Percentiles rank a stretch among this genome's conserved stretches.
Evolutionary conservation across 2,329 filamentous ascomycete species (phyloP).

Genomic region (Pseudocercospora fijiensis): DNA sequence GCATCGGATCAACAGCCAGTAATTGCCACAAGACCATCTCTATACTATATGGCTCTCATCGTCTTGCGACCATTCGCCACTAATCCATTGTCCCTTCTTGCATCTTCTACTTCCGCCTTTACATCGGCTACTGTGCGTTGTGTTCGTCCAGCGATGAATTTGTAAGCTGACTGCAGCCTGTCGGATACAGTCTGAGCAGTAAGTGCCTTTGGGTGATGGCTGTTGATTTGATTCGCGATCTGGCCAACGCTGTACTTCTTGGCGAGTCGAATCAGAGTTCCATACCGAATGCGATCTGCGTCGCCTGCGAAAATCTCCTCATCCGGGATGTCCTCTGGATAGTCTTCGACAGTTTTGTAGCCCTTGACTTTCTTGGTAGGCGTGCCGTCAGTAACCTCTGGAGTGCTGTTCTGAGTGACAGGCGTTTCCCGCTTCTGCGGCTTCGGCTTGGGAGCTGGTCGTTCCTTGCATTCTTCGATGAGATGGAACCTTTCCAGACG

Average conservation of each 20-base stretch:
- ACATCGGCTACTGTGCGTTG: constrained; percentile 5
- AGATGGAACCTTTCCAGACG: not conserved
- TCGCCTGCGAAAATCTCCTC: constrained; percentile 15
- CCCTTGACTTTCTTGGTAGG: constrained; percentile 9
- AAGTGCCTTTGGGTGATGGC: constrained; percentile 1
- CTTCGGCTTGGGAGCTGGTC: not conserved
- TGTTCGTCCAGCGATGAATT: constrained; percentile 3
- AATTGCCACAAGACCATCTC: not conserved
- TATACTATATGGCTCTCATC: not conserved
- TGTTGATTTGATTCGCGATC: constrained; percentile 6
- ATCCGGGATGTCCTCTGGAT: not conserved
- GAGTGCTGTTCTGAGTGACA: not conserved
- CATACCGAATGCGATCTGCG: constrained; percentile 2
- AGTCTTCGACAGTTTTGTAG: constrained; percentile 3
- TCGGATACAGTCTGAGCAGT: constrained; percentile 8
- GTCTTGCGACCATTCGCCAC: constrained; percentile 7
- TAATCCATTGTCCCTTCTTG: constrained; percentile 1
- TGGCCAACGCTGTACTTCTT: constrained; percentile 9
- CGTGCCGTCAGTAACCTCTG: not conserved
- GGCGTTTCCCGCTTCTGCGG: not conserved
- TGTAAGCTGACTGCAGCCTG: constrained; percentile 4
- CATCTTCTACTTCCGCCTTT: constrained; percentile 4
- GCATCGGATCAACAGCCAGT: not conserved
- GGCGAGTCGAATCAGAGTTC: constrained; percentile 5
- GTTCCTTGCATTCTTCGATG: constrained; percentile 3